These are phyloP conservation scores for Kwoniella bestiolae DNA, from an alignment of 768 basidiomycete genomes.

Conservation along the genomic window DNA sequence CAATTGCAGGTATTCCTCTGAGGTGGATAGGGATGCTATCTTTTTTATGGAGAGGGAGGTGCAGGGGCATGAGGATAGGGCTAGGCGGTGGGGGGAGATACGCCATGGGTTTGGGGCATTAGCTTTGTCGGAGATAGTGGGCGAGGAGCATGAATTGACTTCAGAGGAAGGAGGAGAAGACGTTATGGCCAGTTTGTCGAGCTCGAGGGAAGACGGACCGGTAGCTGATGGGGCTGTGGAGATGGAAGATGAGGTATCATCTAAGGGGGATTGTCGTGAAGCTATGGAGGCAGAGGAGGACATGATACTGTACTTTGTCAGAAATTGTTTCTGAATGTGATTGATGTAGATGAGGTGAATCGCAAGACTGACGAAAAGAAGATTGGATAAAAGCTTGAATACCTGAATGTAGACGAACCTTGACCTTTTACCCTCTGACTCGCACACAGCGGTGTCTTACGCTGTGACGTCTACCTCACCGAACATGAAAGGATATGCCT, in stretches of 20 bases:
- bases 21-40: background rate
- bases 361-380: no score
- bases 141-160: background rate
- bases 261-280: background rate
- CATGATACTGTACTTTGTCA: no score
- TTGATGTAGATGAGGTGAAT: no score
- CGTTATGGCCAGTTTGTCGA: background rate
- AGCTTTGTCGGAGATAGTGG: background rate
- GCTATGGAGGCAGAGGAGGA: no score
- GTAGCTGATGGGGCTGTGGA: background rate
- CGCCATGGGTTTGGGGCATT: constrained; percentile 5
- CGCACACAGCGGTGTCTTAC: no score
- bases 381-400: no score
- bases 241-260: background rate
- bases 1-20: background rate
- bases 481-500: background rate
- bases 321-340: no score
- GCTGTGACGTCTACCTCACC: background rate
- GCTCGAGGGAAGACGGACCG: background rate
- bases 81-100: constrained; percentile 1
- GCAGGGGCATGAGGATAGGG: background rate
- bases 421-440: no score
- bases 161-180: background rate
- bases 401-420: no score
- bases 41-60: background rate